These are phyloP conservation scores for Pterocarpus santalinus DNA, from an alignment of 306 rosid genomes.

Conservation along the genomic window DNA sequence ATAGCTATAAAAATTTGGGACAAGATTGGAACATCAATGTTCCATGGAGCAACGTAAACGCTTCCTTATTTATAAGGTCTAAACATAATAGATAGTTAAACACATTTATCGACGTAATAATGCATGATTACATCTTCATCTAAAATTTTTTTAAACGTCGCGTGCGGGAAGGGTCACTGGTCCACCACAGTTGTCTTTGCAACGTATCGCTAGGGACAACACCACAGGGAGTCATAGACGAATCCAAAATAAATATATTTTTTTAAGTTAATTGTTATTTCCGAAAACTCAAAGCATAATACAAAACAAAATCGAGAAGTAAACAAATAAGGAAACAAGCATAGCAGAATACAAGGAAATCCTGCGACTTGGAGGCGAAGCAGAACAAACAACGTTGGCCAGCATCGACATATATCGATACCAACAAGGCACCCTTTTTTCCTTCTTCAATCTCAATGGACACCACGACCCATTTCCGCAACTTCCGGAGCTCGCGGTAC, in stretches of 20 bases:
- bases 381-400: no score
- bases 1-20: no score
- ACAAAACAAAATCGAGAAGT: not conserved
- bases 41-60: no score
- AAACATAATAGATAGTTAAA: no score
- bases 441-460: conserved; percentile 52
- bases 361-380: no score
- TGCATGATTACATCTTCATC: no score
- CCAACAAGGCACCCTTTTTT: conserved; percentile 54
- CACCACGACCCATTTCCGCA: conserved; percentile 41
- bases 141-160: conserved; percentile 54
- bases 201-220: conserved; percentile 41
- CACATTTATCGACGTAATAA: no score
- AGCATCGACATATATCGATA: conserved; percentile 46
- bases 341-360: conserved; percentile 28
- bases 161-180: conserved; percentile 62
- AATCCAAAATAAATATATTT: not conserved
- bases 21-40: no score
- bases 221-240: conserved; percentile 12
- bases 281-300: conserved; percentile 6
- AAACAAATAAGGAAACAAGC: conserved; percentile 26
- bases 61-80: no score
- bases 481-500: conserved; percentile 54
- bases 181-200: conserved; percentile 49
- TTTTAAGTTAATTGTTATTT: not conserved